Percentiles rank a stretch among this genome's conserved stretches.
These are phyloP conservation scores for Fusarium sp. DNA, from an alignment of 2,329 filamentous ascomycete species.

Conservation along the genomic window DNA sequence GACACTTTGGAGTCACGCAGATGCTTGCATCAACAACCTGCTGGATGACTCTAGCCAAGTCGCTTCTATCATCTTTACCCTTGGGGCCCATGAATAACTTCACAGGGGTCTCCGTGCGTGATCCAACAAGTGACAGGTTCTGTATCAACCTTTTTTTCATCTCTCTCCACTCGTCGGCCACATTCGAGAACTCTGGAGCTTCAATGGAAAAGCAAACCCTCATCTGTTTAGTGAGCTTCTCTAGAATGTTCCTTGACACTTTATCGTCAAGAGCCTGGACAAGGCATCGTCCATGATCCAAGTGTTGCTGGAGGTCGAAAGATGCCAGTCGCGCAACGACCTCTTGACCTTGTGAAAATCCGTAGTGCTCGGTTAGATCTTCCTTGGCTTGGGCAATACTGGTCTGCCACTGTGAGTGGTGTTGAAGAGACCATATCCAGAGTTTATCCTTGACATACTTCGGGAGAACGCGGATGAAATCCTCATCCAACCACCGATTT, in stretches of 20 bases:
- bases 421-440: slow-evolving; percentile 5
- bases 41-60: background rate
- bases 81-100: too few species aligned
- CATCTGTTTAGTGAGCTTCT: too few species aligned
- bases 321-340: background rate
- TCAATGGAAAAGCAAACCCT: too few species aligned
- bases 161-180: too few species aligned
- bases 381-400: background rate
- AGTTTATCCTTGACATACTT: slow-evolving; percentile 13
- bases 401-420: background rate
- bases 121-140: too few species aligned
- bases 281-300: background rate
- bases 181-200: too few species aligned
- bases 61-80: too few species aligned
- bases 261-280: too few species aligned
- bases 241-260: too few species aligned
- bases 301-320: background rate
- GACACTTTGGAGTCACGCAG: background rate
- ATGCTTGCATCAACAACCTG: background rate
- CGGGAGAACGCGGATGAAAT: slow-evolving; percentile 2
- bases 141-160: too few species aligned
- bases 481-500: slow-evolving; percentile 1
- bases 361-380: background rate
- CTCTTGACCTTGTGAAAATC: too few species aligned
- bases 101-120: too few species aligned